Evolutionary conservation across 305 asterid genomes (phyloP).

Genomic region (Fraxinus greggii): DNA sequence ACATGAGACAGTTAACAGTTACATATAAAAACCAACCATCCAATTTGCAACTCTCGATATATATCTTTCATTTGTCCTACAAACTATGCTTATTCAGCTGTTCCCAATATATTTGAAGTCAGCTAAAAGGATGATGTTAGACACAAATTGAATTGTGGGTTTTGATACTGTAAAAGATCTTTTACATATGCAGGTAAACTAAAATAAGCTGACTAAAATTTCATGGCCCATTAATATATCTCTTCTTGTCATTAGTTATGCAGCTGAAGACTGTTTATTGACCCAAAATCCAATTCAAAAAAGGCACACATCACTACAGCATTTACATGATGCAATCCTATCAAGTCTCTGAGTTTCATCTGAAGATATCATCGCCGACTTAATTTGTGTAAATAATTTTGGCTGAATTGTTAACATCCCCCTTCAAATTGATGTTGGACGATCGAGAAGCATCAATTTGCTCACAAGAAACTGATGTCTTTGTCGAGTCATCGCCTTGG

Average conservation of each 20-base stretch:
- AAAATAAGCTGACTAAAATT: background rate
- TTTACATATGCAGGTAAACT: background rate
- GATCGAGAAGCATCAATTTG: too few species aligned
- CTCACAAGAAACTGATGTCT: too few species aligned
- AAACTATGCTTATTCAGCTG: background rate
- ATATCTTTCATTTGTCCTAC: background rate
- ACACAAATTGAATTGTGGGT: background rate
- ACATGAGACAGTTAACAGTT: slow-evolving; percentile 61
- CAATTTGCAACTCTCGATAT: background rate
- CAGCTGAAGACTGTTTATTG: background rate
- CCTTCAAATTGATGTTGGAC: too few species aligned
- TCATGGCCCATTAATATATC: background rate
- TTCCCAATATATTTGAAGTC: background rate
- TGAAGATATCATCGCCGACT: background rate
- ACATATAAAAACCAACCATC: background rate
- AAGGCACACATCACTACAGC: background rate
- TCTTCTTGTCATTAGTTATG: background rate
- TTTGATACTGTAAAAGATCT: background rate
- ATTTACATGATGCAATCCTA: background rate
- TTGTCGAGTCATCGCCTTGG: too few species aligned
- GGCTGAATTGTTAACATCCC: too few species aligned
- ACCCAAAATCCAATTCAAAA: background rate
- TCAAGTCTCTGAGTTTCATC: background rate
- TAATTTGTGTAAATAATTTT: too few species aligned
- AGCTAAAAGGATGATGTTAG: background rate